Percentiles rank a stretch among this genome's conserved stretches.
These are phyloP conservation scores for Wickerhamiella domercqiae DNA, from an alignment of 805 yeast genomes.

Conservation along the genomic window DNA sequence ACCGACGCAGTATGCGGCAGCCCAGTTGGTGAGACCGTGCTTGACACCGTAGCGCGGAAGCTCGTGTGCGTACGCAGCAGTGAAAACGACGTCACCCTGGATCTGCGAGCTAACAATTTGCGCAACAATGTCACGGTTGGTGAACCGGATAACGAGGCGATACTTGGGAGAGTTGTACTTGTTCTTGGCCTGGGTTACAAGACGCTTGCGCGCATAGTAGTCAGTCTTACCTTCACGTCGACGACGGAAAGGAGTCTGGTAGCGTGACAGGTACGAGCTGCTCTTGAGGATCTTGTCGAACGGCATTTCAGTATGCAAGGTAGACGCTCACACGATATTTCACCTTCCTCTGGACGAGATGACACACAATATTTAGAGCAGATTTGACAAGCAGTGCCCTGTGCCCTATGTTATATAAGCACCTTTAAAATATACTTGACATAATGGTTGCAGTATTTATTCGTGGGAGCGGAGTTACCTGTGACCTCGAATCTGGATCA, in stretches of 20 bases:
- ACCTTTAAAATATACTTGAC: too few relatives aligned
- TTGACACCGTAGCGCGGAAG: conserved; percentile 93
- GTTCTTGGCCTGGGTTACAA: conserved; percentile 99
- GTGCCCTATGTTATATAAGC: too few relatives aligned
- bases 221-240: conserved; percentile 99
- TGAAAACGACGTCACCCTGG: conserved; percentile 88
- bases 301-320: conserved; percentile 36
- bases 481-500: too few relatives aligned
- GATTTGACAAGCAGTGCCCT: too few relatives aligned
- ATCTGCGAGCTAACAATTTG: conserved; percentile 94
- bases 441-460: too few relatives aligned
- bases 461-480: too few relatives aligned
- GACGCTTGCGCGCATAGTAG: conserved; percentile 99
- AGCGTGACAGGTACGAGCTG: conserved; percentile 96
- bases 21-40: conserved; percentile 99
- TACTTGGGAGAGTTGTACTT: conserved; percentile 99
- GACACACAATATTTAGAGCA: too few relatives aligned
- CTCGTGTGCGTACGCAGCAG: conserved; percentile 98
- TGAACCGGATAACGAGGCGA: conserved; percentile 98
- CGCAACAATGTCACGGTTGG: conserved; percentile 98
- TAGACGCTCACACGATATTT: background rate
- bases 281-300: conserved; percentile 60
- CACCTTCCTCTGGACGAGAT: too few relatives aligned
- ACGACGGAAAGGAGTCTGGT: conserved; percentile 99
- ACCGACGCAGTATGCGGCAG: conserved; percentile 99